These are phyloP conservation scores for Zostera marina DNA, from an alignment of 116 monocot genomes.

Conservation along the genomic window DNA sequence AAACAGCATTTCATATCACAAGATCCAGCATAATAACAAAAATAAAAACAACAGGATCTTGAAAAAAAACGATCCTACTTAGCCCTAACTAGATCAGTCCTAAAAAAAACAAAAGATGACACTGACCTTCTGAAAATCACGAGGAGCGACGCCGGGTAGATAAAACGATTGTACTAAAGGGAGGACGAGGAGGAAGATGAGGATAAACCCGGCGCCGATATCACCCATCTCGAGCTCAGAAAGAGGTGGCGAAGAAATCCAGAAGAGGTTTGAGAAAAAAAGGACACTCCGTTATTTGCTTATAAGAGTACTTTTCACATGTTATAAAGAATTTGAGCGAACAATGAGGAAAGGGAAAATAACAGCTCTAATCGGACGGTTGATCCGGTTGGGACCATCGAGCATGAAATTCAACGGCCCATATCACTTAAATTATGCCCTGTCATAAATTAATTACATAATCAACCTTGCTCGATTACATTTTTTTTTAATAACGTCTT, in stretches of 20 bases:
- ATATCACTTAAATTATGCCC: background rate
- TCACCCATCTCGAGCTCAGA: conserved; percentile 2
- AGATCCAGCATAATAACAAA: background rate
- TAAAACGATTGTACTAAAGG: conserved; percentile 1
- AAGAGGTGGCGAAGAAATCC: background rate
- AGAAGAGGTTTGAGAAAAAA: too few relatives aligned
- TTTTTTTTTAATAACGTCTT: too few relatives aligned
- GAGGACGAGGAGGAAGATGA: background rate
- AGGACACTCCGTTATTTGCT: too few relatives aligned
- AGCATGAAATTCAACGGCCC: background rate
- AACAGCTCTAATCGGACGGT: background rate
- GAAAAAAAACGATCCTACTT: background rate
- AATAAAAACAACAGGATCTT: conserved; percentile 3
- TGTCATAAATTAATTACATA: too few relatives aligned
- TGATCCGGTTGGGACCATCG: background rate
- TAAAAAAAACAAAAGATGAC: background rate
- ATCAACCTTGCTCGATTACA: too few relatives aligned
- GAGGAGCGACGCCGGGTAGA: conserved; percentile 11
- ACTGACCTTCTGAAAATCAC: conserved; percentile 7
- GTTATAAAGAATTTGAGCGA: background rate
- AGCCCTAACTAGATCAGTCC: background rate
- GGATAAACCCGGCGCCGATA: background rate
- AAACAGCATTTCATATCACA: background rate
- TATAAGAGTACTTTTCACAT: background rate
- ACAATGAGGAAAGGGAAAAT: background rate